These are phyloP conservation scores for Chlorophyllum brunneum DNA, from an alignment of 768 basidiomycete genomes.

Conservation along the genomic window DNA sequence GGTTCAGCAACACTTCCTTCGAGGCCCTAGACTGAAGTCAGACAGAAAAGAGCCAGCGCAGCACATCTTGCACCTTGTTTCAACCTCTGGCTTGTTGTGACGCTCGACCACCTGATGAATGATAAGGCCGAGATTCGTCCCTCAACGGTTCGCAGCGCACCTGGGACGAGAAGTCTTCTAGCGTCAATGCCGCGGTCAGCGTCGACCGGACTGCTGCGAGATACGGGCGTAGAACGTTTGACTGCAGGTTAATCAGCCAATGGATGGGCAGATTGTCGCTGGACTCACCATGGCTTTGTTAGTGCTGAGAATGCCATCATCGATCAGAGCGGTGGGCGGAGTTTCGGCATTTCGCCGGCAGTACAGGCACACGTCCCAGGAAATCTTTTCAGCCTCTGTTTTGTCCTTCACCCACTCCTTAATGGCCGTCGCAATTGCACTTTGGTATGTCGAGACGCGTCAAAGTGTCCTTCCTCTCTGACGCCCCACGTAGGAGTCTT, in stretches of 20 bases:
- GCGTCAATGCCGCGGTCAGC: slow-evolving; percentile 92
- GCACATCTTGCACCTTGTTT: slow-evolving; percentile 58
- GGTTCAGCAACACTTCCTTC: slow-evolving; percentile 91
- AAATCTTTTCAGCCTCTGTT: slow-evolving; percentile 16
- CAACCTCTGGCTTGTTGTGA: slow-evolving; percentile 96
- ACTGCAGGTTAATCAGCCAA: slow-evolving; percentile 43
- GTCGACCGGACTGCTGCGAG: slow-evolving; percentile 94
- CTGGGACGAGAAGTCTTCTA: slow-evolving; percentile 98
- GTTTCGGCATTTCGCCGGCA: slow-evolving; percentile 32
- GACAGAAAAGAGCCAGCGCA: background rate
- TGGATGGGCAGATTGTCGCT: background rate
- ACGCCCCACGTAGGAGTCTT: slow-evolving; percentile 48
- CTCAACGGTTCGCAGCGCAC: slow-evolving; percentile 37
- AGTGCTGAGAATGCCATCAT: background rate
- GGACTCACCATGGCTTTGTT: slow-evolving; percentile 44
- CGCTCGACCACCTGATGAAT: slow-evolving; percentile 81
- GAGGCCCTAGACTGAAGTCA: slow-evolving; percentile 56
- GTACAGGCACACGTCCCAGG: slow-evolving; percentile 5
- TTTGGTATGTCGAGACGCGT: slow-evolving; percentile 53
- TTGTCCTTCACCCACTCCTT: slow-evolving; percentile 9
- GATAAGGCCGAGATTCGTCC: slow-evolving; percentile 16
- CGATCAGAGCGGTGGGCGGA: slow-evolving; percentile 42
- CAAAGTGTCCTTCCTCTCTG: slow-evolving; percentile 2
- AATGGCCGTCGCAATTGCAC: slow-evolving; percentile 60
- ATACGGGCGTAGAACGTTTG: slow-evolving; percentile 93